Evolutionary conservation across 345 rosid species (phyloP), one percentile per base, ranked within the genome.

Genomic region (Rhizophora mangle): DNA sequence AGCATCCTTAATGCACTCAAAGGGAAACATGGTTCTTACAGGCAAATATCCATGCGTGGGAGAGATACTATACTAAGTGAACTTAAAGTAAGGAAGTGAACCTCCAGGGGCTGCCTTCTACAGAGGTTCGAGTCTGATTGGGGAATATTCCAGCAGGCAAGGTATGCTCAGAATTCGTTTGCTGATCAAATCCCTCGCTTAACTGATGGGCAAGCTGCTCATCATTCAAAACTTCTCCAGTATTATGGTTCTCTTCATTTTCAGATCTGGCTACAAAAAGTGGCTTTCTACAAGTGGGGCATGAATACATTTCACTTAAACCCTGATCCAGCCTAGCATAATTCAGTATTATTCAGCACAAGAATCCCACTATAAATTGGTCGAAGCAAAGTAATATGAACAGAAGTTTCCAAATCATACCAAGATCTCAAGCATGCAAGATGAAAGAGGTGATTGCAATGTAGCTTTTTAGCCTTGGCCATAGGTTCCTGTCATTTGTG

Each of bases 251-350:
- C 60, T 76, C 76, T 78, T 87, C 92, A 78, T 60, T 87, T 82
- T 84, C 97, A 55, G 75, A 68, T 83, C 96, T 80, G 43, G 83
- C 84, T 49, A 74, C 83, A 81, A 95, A 86, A 79, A 95, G 96
- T 24, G 99, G 99, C 86, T 95, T 95, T 67, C 99, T 87, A 85
- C 99, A 95, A 37, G 96, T 92, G 64, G 99, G 99, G 66, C 99
- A 95, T 19, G 98, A 92, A 71, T 92, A 92, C 72, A 75, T 87
- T 49, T 92, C 99, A 76, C 83, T 95, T 67, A 89, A 86, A 79
- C 99, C 96, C 85, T 95, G 99, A 84, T 95, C 99, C 88, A 95
- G 77, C 99, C 99, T 95, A 86, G 75, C 80, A 87, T 68, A 47
- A 73, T 65, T 68, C 71, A 39, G 64, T 27, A 75, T 68, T 66